Evolutionary conservation across 1,284 basidiomycete genomes (phyloP).

Genomic region (Anthracocystis setariae): DNA sequence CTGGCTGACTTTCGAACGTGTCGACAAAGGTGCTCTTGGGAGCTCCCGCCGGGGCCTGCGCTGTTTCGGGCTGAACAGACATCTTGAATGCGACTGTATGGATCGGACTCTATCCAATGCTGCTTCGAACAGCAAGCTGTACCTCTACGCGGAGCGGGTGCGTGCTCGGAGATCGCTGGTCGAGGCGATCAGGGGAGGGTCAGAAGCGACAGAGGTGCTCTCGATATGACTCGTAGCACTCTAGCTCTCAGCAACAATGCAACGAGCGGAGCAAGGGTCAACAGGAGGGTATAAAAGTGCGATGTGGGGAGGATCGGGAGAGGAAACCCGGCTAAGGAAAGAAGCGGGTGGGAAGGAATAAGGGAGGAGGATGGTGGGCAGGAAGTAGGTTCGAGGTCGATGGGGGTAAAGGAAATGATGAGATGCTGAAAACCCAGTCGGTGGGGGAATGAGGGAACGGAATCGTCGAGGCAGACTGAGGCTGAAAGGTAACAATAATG

Average conservation of each 20-base stretch:
- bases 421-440: not conserved
- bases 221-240: not conserved
- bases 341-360: not conserved
- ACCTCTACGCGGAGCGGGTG: constrained; percentile 1
- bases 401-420: not conserved
- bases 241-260: not conserved
- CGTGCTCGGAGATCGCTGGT: not conserved
- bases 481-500: not conserved
- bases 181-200: not conserved
- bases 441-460: constrained; percentile 1
- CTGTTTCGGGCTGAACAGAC: constrained; percentile 46
- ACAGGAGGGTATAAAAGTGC: not conserved
- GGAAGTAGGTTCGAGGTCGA: not conserved
- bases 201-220: not conserved
- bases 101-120: not conserved
- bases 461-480: constrained; percentile 16
- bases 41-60: constrained; percentile 50
- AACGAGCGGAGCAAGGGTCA: not conserved
- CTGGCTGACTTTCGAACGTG: constrained; percentile 60
- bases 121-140: not conserved
- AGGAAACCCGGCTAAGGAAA: not conserved
- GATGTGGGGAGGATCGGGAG: not conserved
- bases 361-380: not conserved
- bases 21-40: constrained; percentile 59
- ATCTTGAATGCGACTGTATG: constrained; percentile 17